Percentiles rank a stretch among this genome's conserved stretches.
These are phyloP conservation scores for Phialophora expanda DNA, from an alignment of 2,329 filamentous ascomycete genomes.

Conservation along the genomic window DNA sequence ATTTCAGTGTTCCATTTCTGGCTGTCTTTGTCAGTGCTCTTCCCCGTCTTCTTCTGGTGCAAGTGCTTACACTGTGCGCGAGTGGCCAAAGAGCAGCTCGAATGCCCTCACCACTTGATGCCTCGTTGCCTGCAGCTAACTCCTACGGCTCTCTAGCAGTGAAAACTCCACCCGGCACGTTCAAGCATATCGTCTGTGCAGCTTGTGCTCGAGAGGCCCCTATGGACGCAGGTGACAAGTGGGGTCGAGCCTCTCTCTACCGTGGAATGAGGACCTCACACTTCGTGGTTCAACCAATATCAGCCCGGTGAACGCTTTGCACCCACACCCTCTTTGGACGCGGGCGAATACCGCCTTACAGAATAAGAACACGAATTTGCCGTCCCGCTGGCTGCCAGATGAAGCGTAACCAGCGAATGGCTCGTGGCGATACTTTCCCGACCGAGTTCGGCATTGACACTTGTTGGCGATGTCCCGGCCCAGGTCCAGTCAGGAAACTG, in stretches of 20 bases:
- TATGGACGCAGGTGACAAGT: background rate
- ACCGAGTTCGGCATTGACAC: background rate
- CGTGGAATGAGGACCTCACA: background rate
- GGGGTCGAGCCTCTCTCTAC: background rate
- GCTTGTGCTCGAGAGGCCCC: too few species aligned
- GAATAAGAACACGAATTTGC: background rate
- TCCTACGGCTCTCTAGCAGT: background rate
- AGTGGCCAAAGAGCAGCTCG: background rate
- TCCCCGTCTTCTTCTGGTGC: background rate
- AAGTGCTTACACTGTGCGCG: slow-evolving; percentile 16
- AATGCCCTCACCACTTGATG: background rate
- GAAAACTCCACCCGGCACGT: background rate
- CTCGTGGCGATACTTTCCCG: background rate
- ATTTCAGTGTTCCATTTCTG: slow-evolving; percentile 5
- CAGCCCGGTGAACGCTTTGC: background rate
- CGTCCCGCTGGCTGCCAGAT: background rate
- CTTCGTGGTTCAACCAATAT: background rate
- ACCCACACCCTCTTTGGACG: background rate
- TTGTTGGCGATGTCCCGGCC: background rate
- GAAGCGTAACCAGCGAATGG: background rate
- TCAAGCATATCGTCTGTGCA: background rate
- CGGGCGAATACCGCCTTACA: background rate
- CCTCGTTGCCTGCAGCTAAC: background rate
- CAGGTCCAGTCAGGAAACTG: too few species aligned
- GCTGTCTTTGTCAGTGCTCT: slow-evolving; percentile 1